Percentiles rank a stretch among this genome's conserved stretches.
phyloP scores from a whole-genome alignment of 306 rosid genomes.

The Lathyrus oleraceus region DNA sequence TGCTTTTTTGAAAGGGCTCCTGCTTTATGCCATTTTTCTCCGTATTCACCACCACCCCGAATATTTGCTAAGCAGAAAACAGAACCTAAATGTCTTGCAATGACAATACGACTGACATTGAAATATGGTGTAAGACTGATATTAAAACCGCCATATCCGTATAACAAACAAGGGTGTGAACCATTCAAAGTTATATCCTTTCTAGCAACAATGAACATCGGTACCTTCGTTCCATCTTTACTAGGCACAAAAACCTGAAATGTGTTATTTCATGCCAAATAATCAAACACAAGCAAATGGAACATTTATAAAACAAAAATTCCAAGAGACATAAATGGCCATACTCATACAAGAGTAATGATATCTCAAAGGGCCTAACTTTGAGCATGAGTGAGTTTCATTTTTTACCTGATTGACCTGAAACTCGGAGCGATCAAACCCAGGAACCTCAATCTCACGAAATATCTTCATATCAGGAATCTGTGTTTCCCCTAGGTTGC shows the following conservation, averaged over 20 bases:
- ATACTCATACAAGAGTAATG: background rate
- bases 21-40: constrained; percentile 98
- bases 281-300: constrained; percentile 7
- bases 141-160: constrained; percentile 91
- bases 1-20: constrained; percentile 89
- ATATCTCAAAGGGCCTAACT: background rate
- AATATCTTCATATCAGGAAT: constrained; percentile 71
- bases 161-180: constrained; percentile 89
- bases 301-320: constrained; percentile 10
- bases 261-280: constrained; percentile 2
- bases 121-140: constrained; percentile 77
- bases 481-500: constrained; percentile 60
- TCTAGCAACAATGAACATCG: constrained; percentile 72
- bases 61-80: constrained; percentile 87
- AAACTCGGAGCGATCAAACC: constrained; percentile 77
- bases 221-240: constrained; percentile 87
- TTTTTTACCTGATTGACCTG: constrained; percentile 67
- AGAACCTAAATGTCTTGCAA: constrained; percentile 73
- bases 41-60: constrained; percentile 99
- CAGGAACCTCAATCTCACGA: constrained; percentile 78
- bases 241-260: constrained; percentile 76
- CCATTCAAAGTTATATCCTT: constrained; percentile 77
- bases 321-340: constrained; percentile 1
- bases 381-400: background rate
- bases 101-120: constrained; percentile 69